phyloP scores from a whole-genome alignment of 2,329 filamentous ascomycete genomes.

The Sarocladiaceae sp. region DNA sequence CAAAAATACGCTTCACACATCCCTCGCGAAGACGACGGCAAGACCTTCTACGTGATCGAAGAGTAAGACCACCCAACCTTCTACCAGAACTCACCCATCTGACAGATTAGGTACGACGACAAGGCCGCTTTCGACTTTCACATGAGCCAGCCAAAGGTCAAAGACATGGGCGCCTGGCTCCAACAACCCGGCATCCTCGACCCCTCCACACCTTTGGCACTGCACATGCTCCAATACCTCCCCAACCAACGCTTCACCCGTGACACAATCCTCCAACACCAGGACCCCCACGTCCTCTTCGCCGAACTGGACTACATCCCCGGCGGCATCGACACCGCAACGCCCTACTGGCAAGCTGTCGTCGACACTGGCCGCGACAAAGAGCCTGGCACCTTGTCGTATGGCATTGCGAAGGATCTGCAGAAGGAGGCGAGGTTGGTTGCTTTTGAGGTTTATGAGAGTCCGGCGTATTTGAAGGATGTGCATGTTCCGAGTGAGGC shows the following conservation, averaged over 20 bases:
- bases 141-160: slow-evolving; percentile 17
- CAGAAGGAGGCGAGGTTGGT: slow-evolving; percentile 17
- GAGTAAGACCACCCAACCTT: slow-evolving; percentile 16
- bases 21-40: slow-evolving; percentile 21
- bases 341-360: slow-evolving; percentile 23
- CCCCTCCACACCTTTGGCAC: slow-evolving; percentile 9
- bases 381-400: slow-evolving; percentile 20
- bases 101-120: slow-evolving; percentile 18
- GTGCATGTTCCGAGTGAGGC: slow-evolving; percentile 24
- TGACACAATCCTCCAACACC: slow-evolving; percentile 9
- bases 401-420: slow-evolving; percentile 19
- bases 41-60: slow-evolving; percentile 21
- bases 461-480: slow-evolving; percentile 20
- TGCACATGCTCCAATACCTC: slow-evolving; percentile 18
- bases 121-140: slow-evolving; percentile 21
- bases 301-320: slow-evolving; percentile 22
- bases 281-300: slow-evolving; percentile 21
- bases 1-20: slow-evolving; percentile 21
- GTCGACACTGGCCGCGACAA: slow-evolving; percentile 18
- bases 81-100: neutral
- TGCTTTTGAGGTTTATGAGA: slow-evolving; percentile 23
- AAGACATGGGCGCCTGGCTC: slow-evolving; percentile 19
- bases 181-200: slow-evolving; percentile 13
- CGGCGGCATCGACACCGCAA: slow-evolving; percentile 16
- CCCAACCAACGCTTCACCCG: slow-evolving; percentile 17